Evolutionary conservation across 805 yeast genomes (phyloP).

Genomic region (Kuraishia ogatae): DNA sequence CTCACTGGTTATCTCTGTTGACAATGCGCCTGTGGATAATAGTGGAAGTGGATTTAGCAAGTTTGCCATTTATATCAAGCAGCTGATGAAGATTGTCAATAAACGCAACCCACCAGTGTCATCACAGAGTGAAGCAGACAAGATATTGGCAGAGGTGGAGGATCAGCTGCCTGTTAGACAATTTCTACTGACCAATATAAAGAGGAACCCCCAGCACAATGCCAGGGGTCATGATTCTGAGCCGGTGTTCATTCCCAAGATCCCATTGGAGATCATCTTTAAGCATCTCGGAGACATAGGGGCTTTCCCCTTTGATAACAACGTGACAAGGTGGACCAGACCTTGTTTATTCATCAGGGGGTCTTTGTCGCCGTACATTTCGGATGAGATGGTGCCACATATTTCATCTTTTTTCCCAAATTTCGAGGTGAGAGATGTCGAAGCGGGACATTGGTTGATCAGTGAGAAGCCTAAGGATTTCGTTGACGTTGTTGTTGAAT

Average conservation of each 20-base stretch:
- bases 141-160: slow-evolving; percentile 54
- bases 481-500: slow-evolving; percentile 50
- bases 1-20: slow-evolving; percentile 65
- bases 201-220: slow-evolving; percentile 32
- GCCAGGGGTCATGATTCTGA: neutral
- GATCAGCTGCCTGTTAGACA: slow-evolving; percentile 49
- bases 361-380: slow-evolving; percentile 54
- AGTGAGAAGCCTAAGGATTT: slow-evolving; percentile 81
- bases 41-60: slow-evolving; percentile 29
- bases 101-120: slow-evolving; percentile 29
- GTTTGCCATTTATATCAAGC: slow-evolving; percentile 61
- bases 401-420: slow-evolving; percentile 72
- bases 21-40: slow-evolving; percentile 78
- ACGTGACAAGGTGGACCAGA: slow-evolving; percentile 47
- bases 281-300: slow-evolving; percentile 60
- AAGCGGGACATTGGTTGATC: slow-evolving; percentile 91
- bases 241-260: slow-evolving; percentile 30
- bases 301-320: slow-evolving; percentile 65
- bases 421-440: slow-evolving; percentile 61
- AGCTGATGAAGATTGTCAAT: slow-evolving; percentile 49
- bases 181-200: slow-evolving; percentile 67
- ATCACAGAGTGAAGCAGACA: slow-evolving; percentile 60
- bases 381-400: no score
- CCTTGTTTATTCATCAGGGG: slow-evolving; percentile 82
- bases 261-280: slow-evolving; percentile 68